Evolutionary conservation across 805 yeast genomes (phyloP).

Genomic region (Candida rishiriensis): DNA sequence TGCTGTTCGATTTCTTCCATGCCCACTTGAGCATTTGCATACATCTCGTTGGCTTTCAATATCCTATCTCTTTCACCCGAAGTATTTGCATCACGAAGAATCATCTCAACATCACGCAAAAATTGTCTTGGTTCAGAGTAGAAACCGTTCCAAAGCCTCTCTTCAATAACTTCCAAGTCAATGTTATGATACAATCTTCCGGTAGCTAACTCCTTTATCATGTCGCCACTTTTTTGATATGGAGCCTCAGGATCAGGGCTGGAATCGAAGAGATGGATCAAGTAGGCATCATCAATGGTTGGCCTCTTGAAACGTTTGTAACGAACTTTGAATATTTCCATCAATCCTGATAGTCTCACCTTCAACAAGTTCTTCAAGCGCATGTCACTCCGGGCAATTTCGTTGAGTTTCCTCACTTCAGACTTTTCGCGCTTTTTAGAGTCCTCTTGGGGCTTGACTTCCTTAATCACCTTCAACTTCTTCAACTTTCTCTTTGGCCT

Average conservation of each 20-base stretch:
- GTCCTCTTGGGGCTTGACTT: slow-evolving; percentile 3
- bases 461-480: slow-evolving; percentile 29
- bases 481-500: slow-evolving; percentile 47
- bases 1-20: slow-evolving; percentile 75
- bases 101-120: slow-evolving; percentile 77
- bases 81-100: slow-evolving; percentile 69
- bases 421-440: slow-evolving; percentile 1
- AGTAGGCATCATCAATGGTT: slow-evolving; percentile 67
- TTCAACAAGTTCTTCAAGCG: slow-evolving; percentile 80
- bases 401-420: slow-evolving; percentile 36
- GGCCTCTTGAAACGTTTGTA: slow-evolving; percentile 92
- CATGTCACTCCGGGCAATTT: slow-evolving; percentile 51
- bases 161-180: slow-evolving; percentile 92
- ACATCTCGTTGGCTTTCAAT: slow-evolving; percentile 86
- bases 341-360: slow-evolving; percentile 76
- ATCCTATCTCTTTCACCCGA: slow-evolving; percentile 81
- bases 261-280: slow-evolving; percentile 77
- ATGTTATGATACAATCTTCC: slow-evolving; percentile 76
- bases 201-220: slow-evolving; percentile 76
- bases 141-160: slow-evolving; percentile 93
- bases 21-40: slow-evolving; percentile 93
- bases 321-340: slow-evolving; percentile 84
- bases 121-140: slow-evolving; percentile 92
- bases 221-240: slow-evolving; percentile 56
- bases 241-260: slow-evolving; percentile 31